phyloP scores from a whole-genome alignment of 2,329 filamentous ascomycete genomes.

The Xylaria sp. region DNA sequence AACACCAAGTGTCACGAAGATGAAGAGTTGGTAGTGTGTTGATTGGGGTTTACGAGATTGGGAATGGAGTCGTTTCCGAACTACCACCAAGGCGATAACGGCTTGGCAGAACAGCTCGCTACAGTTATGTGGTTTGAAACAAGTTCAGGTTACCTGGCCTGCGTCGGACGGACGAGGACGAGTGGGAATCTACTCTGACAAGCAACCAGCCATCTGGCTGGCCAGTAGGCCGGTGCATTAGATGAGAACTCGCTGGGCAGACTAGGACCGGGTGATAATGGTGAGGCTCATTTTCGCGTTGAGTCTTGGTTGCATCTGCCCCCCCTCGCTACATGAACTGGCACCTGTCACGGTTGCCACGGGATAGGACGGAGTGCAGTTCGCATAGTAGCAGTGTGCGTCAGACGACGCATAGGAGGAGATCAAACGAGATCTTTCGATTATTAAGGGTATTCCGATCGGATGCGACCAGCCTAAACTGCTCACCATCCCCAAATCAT shows the following conservation, averaged over 20 bases:
- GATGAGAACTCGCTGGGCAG: not conserved
- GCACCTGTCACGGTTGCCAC: not conserved
- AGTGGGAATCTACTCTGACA: not conserved
- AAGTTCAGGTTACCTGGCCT: not conserved
- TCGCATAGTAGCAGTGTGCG: slow-evolving; percentile 2
- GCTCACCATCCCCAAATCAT: not conserved
- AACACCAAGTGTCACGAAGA: slow-evolving; percentile 18
- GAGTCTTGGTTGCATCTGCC: slow-evolving; percentile 8
- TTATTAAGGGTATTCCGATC: not conserved
- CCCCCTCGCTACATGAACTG: slow-evolving; percentile 16
- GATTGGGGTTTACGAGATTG: not conserved
- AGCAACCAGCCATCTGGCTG: not conserved
- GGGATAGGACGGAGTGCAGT: not conserved
- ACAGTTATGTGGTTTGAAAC: not conserved
- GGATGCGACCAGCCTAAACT: slow-evolving; percentile 18
- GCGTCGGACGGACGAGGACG: not conserved
- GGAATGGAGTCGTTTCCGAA: not conserved
- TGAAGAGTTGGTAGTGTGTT: not conserved
- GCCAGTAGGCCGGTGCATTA: not conserved
- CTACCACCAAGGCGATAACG: not conserved
- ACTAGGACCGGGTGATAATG: not conserved
- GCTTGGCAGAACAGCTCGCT: not conserved
- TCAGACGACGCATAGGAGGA: slow-evolving; percentile 18
- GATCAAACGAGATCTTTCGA: slow-evolving; percentile 19
- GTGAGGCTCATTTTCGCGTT: not conserved